Evolutionary conservation across 23 red algal species (phyloP), one percentile per base, ranked within the genome.

Genomic region (Gracilaria gracilis): DNA sequence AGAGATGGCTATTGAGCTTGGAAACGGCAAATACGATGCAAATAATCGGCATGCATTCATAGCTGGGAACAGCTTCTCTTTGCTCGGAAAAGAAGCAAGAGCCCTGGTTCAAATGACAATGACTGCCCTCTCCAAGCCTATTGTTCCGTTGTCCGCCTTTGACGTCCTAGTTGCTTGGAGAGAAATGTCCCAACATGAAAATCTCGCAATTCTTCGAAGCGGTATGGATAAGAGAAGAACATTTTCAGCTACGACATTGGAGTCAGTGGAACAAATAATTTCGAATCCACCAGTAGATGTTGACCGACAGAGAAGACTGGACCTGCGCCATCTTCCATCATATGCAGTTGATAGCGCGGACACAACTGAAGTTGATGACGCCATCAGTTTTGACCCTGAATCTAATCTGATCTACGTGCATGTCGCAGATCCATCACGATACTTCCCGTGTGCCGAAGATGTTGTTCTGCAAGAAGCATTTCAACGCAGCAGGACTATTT

Each of bases 361-460:
- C 29, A 93, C 95, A 14, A 59, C 81, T 27, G 95, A 97, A 61
- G 77, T 97, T 48, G 95, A 97, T 86, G 95, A 97, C 83, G 95
- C 89, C 46, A 76, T 97, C 80, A 59, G 82, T 15, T 89, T 79
- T 67, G 95, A 97, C 47, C 28, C 88, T 2, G 77, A 84, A 61
- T 74, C 39, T 37, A 75, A 88, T n/a, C 28, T 67, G 24, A 33
- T 97, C 12, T 97, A 92, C 76, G 90, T 93, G 65, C 95, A 97
- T 76, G 74, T 97, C 31, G 88, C 95, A 29, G 89, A 97, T 70
- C 78, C 83, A 25, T 73, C 82, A 1, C 57, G 78, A 9, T 97
- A 67, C 44, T 81, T 97, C 53, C 33, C 36, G 16, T 51, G 51
- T 5, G 46, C 65, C 24, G 82, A 87, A 33, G 59, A 87, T 31